These are phyloP conservation scores for Prunus mongolica DNA, from an alignment of 306 rosid genomes.

Conservation along the genomic window DNA sequence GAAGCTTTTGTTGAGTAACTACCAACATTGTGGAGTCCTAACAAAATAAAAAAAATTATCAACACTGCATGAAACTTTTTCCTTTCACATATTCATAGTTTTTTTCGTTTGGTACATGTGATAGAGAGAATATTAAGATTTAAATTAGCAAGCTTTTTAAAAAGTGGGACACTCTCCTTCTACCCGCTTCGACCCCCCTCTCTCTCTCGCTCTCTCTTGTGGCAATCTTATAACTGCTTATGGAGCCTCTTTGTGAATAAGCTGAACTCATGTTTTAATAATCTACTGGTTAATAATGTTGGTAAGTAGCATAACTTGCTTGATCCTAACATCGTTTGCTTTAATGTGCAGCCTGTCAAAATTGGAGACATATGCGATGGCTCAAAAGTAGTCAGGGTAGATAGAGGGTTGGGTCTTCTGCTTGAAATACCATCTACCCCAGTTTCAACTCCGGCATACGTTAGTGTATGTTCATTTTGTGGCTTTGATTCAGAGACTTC, in stretches of 20 bases:
- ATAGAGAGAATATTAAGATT: background rate
- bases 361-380: conserved; percentile 78
- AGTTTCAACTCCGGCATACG: conserved; percentile 70
- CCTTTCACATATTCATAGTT: background rate
- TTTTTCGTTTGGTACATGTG: background rate
- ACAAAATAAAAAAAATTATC: background rate
- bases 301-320: conserved; percentile 5
- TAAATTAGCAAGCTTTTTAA: background rate
- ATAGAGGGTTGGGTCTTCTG: conserved; percentile 69
- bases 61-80: background rate
- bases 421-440: conserved; percentile 76
- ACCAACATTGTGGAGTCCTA: background rate
- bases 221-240: background rate
- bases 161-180: background rate
- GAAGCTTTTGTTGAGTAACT: background rate
- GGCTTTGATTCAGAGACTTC: background rate
- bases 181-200: background rate
- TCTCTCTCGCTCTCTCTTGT: background rate
- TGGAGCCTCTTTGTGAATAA: background rate
- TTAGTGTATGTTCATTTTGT: conserved; percentile 57
- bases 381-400: conserved; percentile 85
- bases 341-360: conserved; percentile 58
- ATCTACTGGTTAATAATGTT: background rate
- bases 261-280: background rate
- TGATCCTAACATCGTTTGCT: conserved; percentile 13